Conservation (phyloP, 345 rosid species). For the Rhizophora apiculata region DNA sequence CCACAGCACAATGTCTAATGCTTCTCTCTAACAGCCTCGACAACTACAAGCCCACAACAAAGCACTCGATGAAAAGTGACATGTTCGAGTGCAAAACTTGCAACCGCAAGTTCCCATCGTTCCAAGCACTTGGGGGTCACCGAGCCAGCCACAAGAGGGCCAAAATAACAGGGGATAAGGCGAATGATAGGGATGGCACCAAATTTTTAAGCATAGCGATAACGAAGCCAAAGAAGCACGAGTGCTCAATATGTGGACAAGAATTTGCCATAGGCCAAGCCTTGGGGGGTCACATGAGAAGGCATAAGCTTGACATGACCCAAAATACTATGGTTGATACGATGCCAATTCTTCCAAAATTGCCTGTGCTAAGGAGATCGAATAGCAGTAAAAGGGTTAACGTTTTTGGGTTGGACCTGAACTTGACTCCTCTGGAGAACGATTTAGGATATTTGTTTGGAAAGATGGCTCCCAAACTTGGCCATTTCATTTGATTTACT, state of each 20-base stretch:
- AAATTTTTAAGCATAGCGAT: neutral
- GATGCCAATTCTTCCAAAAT: conserved; percentile 12
- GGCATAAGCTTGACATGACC: conserved; percentile 38
- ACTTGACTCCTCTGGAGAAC: conserved; percentile 73
- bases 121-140: conserved; percentile 77
- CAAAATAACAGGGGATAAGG: conserved; percentile 21
- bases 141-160: conserved; percentile 70
- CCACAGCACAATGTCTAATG: conserved; percentile 45
- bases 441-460: conserved; percentile 59
- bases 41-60: conserved; percentile 12
- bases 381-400: conserved; percentile 46
- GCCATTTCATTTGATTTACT: conserved; percentile 30
- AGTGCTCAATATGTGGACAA: conserved; percentile 57
- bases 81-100: conserved; percentile 68
- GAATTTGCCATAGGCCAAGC: conserved; percentile 63
- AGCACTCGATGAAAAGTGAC: neutral
- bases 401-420: conserved; percentile 52
- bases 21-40: conserved; percentile 37
- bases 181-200: neutral
- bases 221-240: conserved; percentile 37
- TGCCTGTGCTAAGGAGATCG: conserved; percentile 51
- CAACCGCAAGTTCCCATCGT: conserved; percentile 57
- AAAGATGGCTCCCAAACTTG: conserved; percentile 51
- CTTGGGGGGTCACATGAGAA: conserved; percentile 76
- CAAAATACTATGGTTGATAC: neutral